Conservation (phyloP, 2,329 filamentous ascomycete species). For the Fusarium oligoseptatum region DNA sequence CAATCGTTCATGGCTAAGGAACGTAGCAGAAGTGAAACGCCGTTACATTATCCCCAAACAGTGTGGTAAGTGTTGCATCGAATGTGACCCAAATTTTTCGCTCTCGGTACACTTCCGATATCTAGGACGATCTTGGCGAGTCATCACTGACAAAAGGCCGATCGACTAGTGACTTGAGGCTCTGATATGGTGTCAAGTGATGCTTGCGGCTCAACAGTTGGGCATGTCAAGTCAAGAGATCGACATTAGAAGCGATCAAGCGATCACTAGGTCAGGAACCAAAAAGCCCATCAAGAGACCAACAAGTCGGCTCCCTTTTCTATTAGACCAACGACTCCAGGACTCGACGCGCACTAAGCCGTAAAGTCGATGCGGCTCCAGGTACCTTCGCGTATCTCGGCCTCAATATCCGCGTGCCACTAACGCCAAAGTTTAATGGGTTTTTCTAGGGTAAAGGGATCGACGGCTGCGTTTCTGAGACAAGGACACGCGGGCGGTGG, state of each 20-base stretch:
- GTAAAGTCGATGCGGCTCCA: conserved; percentile 5
- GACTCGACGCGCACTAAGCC: neutral
- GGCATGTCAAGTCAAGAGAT: neutral
- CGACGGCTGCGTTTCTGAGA: conserved; percentile 3
- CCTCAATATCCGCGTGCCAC: conserved; percentile 4
- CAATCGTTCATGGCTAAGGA: neutral
- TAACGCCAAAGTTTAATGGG: neutral
- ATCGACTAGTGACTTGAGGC: neutral
- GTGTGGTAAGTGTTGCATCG: neutral
- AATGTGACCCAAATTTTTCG: neutral
- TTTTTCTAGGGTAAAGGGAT: neutral
- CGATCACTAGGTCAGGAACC: neutral
- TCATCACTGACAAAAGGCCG: neutral
- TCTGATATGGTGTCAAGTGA: neutral
- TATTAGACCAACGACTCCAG: neutral
- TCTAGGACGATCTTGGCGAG: neutral
- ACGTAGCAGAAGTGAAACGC: neutral
- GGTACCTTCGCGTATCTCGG: conserved; percentile 9
- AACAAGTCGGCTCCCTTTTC: neutral
- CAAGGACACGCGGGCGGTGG: neutral
- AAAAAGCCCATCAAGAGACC: neutral
- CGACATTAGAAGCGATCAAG: neutral
- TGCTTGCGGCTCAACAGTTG: neutral
- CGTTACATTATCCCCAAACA: neutral
- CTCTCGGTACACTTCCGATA: neutral